Evolutionary conservation across 164 flowering plant genomes (phyloP).

Genomic region (Nymphaea thermarum): DNA sequence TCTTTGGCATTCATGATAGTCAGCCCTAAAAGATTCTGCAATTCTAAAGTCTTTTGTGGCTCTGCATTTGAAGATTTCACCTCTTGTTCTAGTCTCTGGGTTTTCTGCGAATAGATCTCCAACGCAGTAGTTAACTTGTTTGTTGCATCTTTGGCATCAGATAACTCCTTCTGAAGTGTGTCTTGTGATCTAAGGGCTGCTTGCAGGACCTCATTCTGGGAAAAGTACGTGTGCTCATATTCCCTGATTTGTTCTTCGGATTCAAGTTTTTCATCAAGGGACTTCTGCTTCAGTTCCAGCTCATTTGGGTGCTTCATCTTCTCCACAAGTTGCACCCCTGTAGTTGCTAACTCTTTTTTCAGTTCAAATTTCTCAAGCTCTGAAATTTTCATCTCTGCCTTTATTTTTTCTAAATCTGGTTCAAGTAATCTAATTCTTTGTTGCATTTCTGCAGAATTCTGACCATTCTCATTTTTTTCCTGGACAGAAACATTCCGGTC

Average conservation of each 20-base stretch:
- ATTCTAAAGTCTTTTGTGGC: constrained; percentile 53
- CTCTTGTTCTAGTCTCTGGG: constrained; percentile 50
- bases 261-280: constrained; percentile 24
- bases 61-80: constrained; percentile 40
- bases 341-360: constrained; percentile 34
- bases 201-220: constrained; percentile 41
- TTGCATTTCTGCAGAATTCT: constrained; percentile 45
- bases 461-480: constrained; percentile 19
- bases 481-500: constrained; percentile 15
- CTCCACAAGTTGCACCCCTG: constrained; percentile 41
- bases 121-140: constrained; percentile 49
- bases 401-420: constrained; percentile 49
- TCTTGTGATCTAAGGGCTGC: constrained; percentile 56
- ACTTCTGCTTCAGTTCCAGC: constrained; percentile 45
- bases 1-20: constrained; percentile 48
- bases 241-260: constrained; percentile 18
- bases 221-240: constrained; percentile 34
- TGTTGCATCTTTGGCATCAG: constrained; percentile 47
- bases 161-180: constrained; percentile 53
- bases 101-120: constrained; percentile 50
- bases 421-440: constrained; percentile 64
- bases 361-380: constrained; percentile 45
- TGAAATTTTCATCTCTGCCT: constrained; percentile 35
- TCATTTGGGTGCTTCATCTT: constrained; percentile 38
- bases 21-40: constrained; percentile 51